Evolutionary conservation across 2,329 filamentous ascomycete species (phyloP).

Genomic region (Dothidotthia symphoricarpi): DNA sequence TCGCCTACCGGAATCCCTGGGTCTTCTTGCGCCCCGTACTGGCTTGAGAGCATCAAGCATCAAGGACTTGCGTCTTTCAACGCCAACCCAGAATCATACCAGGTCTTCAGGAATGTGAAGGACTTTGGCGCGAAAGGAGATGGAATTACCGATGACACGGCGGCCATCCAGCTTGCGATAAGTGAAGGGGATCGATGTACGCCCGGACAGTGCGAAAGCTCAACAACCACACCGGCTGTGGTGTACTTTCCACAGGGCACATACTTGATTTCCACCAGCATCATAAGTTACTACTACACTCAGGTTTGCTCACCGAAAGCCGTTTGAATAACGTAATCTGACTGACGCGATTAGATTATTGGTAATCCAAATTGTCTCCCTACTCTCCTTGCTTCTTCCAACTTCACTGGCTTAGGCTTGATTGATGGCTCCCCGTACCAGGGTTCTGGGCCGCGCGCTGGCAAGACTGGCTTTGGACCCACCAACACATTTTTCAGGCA

Average conservation of each 20-base stretch:
- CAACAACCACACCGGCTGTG: slow-evolving; percentile 54
- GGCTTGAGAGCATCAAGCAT: slow-evolving; percentile 45
- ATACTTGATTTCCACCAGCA: slow-evolving; percentile 57
- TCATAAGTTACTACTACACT: slow-evolving; percentile 64
- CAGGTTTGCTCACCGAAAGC: slow-evolving; percentile 35
- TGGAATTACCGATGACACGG: slow-evolving; percentile 48
- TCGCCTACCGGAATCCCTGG: slow-evolving; percentile 16
- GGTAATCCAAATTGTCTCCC: slow-evolving; percentile 60
- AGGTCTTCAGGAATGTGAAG: slow-evolving; percentile 46
- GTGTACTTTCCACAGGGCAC: slow-evolving; percentile 61
- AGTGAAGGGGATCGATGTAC: slow-evolving; percentile 43
- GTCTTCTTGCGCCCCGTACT: slow-evolving; percentile 36
- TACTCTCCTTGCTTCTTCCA: slow-evolving; percentile 53
- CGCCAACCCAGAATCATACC: slow-evolving; percentile 39
- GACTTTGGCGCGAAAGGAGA: slow-evolving; percentile 44
- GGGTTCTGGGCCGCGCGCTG: slow-evolving; percentile 28
- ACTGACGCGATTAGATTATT: slow-evolving; percentile 44
- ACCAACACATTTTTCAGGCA: slow-evolving; percentile 65
- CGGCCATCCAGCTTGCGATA: slow-evolving; percentile 52
- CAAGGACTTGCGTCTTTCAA: slow-evolving; percentile 44
- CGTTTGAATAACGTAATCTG: neutral
- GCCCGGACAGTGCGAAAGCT: slow-evolving; percentile 43
- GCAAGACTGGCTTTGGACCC: slow-evolving; percentile 45
- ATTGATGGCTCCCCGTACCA: slow-evolving; percentile 58
- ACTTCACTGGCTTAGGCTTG: slow-evolving; percentile 56